Evolutionary conservation across 2,329 filamentous ascomycete genomes (phyloP), one percentile per base, ranked within the genome.

Genomic region (Amauroascus verrucosus): DNA sequence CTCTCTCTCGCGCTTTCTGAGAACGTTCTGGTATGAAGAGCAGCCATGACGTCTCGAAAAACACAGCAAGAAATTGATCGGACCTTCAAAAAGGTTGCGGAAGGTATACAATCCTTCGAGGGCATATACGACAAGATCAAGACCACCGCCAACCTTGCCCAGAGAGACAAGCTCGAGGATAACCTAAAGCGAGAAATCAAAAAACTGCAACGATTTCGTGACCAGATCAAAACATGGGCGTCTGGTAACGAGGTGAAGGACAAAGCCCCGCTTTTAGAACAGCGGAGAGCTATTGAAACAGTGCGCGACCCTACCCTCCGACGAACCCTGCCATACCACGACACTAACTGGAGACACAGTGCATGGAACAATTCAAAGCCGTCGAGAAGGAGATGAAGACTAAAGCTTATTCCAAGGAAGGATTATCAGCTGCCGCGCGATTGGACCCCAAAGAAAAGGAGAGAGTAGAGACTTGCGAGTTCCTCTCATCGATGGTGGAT

Each of bases 371-470:
- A 65, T 98, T 98, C 81, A 98, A 98, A 76, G 91, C 90, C n/a
- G 93, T 98, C 51, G 93, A 98, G 72, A 98, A 98, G 77, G 93
- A 95, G 65, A 97, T 98, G 93, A 98, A 98, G 78, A 98, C 93
- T 54, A 98, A 98, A 72, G 93, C 93, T 57, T 98, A 95, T 73
- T 97, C 93, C 58, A 97, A 98, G 77, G 93, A 97, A 72, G 93
- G 93, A 43, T 75, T 98, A 60, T 93, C 88, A 59, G 87, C 91
- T 50, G 88, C 89, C 24, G 84, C 88, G 48, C 94, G 95, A 71
- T 79, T 97, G 59, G 93, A 98, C 73, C 93, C 93, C n/a, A 95
- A 90, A 68, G 93, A 97, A 70, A 88, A 94, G 70, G 91, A 95
- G 68, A 95, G 95, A 73, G 77, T 86, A 57, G 91, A 97, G 63